Base-by-base conservation (phyloP, 768 basidiomycete genomes). In the Coprinellus micaceus region DNA sequence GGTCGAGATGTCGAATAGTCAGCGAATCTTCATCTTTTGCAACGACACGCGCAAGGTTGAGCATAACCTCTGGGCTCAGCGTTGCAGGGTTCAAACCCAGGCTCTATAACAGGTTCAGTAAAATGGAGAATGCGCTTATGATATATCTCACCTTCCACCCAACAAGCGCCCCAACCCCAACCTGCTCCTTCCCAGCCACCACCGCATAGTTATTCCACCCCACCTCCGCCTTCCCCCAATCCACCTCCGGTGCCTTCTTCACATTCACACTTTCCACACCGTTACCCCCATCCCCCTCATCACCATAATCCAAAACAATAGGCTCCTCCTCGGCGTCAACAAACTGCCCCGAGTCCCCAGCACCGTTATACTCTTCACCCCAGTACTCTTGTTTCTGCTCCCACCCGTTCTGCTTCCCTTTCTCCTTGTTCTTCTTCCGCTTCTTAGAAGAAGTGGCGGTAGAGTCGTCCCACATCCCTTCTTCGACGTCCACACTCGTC, bases 401-500 rank as follows among this genome's bases (percentile, higher is more conserved):
- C n/a, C n/a, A n/a, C n/a, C n/a, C n/a, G 25, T 2, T 46, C 22
- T 53, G 44, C 37, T 58, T 50, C 25, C 64, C 68, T 54, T 68
- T 65, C 47, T 66, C 66, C 57, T 71, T 76, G 60, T 73, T 77
- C 54, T 70, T 69, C 56, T 71, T 73, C 36, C 62, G 59, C 19
- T 58, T 67, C 53, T 25, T 25, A 17, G 26, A 21, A 50, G 54
- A 12, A 49, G 57, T 29, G 36, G 55, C 22, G 50, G 50, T 53
- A 50, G 52, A 52, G 26, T 41, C 48, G 25, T 55, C 66, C 69
- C 71, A 74, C 63, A 76, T 57, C 1, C 74, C 78, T 24, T 74
- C 78, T 61, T 88, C 86, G 24, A 89, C 85, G 58, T 90, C 85
- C 2, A 89, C 74, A 60, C 82, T 84, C 2, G 88, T 89, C 30